Base-by-base conservation (phyloP, 1,139 yeast genomes). In the Arxiozyma bovina region DNA sequence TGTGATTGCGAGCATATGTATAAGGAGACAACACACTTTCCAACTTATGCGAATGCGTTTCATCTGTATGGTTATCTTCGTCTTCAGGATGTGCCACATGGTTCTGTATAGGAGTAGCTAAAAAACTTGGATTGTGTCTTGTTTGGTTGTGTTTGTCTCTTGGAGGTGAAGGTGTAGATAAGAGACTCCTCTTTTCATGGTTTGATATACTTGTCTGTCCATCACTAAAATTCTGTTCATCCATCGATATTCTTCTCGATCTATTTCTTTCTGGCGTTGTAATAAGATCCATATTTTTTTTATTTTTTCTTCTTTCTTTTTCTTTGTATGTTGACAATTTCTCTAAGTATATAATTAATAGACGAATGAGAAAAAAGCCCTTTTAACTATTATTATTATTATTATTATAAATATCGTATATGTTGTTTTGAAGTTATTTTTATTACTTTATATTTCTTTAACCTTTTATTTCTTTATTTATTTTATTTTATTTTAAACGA, bases 81-180 rank as follows among this genome's bases (percentile, higher is more conserved):
- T 30, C 45, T 12, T 50, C 20, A 4, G 38, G 9, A n/a, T 44
- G 51, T 8, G 38, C 25, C 20, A 38, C 12, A 38, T 30, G 49
- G 22, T 43, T 46, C 40, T 42, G 49, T 38, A 46, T 42, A 15
- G 69, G 69, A 4, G 69, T 63, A 11, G 64, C 59, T 30, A 63
- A 49, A 51, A 61, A 64, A 5, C 65, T 63, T 44, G 59, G 50
- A 12, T 63, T 57, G 2, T 63, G 57, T 4, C 65, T 64, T 5
- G 65, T 57, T 22, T 62, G 54, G 45, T 63, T 56, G 2, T 45
- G 45, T 30, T 50, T 30, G 23, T 45, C 53, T 22, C 49, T 52
- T 17, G 59, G 59, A 3, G 59, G 57, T 3, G 59, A 57, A 12
- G 59, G 59, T 1, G 57, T 55, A 34, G 53, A 45, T 21, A 56